These are phyloP conservation scores for Candida sanyaensis DNA, from an alignment of 1,139 yeast genomes.

Conservation along the genomic window DNA sequence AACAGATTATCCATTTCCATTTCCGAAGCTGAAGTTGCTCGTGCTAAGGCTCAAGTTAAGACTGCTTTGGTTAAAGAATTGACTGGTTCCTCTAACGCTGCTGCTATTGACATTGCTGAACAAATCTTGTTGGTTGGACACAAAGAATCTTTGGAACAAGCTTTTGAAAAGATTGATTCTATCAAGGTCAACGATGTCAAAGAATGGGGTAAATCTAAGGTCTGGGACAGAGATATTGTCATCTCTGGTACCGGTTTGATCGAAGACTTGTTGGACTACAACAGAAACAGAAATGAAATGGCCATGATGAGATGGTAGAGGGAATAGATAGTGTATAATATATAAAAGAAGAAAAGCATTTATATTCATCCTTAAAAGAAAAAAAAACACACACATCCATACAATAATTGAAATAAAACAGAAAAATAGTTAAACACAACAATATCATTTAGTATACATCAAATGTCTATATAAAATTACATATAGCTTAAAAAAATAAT, in stretches of 20 bases:
- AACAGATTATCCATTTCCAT: constrained; percentile 76
- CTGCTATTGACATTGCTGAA: constrained; percentile 60
- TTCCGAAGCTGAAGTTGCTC: constrained; percentile 74
- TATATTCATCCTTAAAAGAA: constrained; percentile 1
- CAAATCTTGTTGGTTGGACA: constrained; percentile 62
- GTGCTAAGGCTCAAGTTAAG: constrained; percentile 69
- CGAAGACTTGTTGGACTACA: constrained; percentile 80
- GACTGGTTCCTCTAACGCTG: constrained; percentile 45
- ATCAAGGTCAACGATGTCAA: constrained; percentile 60
- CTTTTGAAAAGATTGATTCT: constrained; percentile 62
- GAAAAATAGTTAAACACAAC: neutral
- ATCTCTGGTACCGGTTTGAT: constrained; percentile 82
- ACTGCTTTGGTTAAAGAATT: constrained; percentile 54
- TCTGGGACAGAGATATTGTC: constrained; percentile 86
- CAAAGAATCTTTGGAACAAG: constrained; percentile 60
- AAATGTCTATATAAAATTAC: neutral
- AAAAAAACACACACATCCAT: neutral
- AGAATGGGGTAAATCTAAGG: constrained; percentile 71
- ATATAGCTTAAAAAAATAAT: too few species aligned
- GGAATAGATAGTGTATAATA: constrained; percentile 4
- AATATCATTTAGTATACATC: neutral
- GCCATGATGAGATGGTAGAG: constrained; percentile 74
- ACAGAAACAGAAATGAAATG: constrained; percentile 85
- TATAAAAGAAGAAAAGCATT: neutral
- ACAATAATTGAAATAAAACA: constrained; percentile 1